Percentiles rank a stretch among this genome's conserved stretches.
phyloP scores from a whole-genome alignment of 768 basidiomycete genomes.

The Lentinus tigrinus region DNA sequence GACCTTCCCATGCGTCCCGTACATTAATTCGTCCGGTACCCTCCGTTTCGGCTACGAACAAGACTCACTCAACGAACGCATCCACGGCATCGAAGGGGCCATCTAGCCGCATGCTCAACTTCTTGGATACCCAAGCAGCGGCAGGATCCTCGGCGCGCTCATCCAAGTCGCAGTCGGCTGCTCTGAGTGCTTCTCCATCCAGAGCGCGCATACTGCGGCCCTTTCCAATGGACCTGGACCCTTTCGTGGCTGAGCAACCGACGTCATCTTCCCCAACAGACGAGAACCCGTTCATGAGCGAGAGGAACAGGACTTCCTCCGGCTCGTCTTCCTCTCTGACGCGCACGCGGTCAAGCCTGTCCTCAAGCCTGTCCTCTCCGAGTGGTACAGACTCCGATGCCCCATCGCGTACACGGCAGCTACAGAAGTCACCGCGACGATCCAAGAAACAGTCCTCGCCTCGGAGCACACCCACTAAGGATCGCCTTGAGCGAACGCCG shows the following conservation, averaged over 20 bases:
- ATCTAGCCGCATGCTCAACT: constrained; percentile 4
- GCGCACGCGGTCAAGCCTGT: background rate
- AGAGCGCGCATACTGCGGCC: constrained; percentile 6
- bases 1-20: background rate
- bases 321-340: background rate
- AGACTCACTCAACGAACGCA: background rate
- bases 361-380: background rate
- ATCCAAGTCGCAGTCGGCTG: background rate
- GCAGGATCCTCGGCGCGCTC: background rate
- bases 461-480: constrained; percentile 1
- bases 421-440: constrained; percentile 34
- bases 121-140: background rate
- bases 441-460: constrained; percentile 26
- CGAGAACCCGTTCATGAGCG: background rate
- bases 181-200: background rate
- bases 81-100: background rate
- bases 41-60: background rate
- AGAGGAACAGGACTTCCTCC: background rate
- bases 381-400: constrained; percentile 6
- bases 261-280: background rate
- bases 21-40: background rate
- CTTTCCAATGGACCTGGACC: constrained; percentile 11
- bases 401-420: constrained; percentile 2
- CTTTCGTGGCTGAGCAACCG: background rate
- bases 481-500: background rate